Evolutionary conservation across 805 yeast genomes (phyloP).

Genomic region (Phaffomyces antillensis): DNA sequence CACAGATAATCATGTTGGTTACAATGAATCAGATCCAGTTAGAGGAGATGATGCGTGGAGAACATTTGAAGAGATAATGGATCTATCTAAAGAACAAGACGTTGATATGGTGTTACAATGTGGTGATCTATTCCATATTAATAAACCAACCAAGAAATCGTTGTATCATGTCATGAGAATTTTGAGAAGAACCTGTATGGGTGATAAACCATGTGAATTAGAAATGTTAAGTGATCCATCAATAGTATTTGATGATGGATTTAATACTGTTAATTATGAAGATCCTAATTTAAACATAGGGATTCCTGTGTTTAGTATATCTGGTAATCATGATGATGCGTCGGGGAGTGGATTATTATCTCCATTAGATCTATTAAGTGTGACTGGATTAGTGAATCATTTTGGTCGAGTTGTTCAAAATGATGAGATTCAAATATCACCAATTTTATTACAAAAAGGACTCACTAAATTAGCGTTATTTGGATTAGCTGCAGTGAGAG

Average conservation of each 20-base stretch:
- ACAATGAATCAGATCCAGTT: constrained; percentile 80
- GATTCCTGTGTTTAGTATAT: constrained; percentile 84
- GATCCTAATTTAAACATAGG: constrained; percentile 87
- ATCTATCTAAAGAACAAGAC: constrained; percentile 57
- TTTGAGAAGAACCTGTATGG: constrained; percentile 66
- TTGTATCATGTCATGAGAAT: constrained; percentile 74
- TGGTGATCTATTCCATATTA: constrained; percentile 89
- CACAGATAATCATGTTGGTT: constrained; percentile 96
- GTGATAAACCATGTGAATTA: constrained; percentile 81
- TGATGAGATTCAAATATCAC: constrained; percentile 67
- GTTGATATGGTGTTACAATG: constrained; percentile 88
- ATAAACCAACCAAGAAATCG: constrained; percentile 83
- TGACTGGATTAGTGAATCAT: constrained; percentile 80
- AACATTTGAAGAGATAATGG: constrained; percentile 79
- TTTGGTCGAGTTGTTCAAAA: constrained; percentile 77
- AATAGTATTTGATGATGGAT: constrained; percentile 52
- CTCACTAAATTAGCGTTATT: constrained; percentile 74
- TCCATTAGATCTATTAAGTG: constrained; percentile 79
- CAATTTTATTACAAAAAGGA: constrained; percentile 80
- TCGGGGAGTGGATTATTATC: constrained; percentile 78
- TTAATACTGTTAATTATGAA: constrained; percentile 74
- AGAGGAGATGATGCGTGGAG: constrained; percentile 86
- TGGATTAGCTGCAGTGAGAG: constrained; percentile 84
- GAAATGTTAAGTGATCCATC: constrained; percentile 78
- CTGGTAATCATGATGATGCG: constrained; percentile 96